Conservation (phyloP, 139 green algal species). For the Nannochloris sp. region DNA sequence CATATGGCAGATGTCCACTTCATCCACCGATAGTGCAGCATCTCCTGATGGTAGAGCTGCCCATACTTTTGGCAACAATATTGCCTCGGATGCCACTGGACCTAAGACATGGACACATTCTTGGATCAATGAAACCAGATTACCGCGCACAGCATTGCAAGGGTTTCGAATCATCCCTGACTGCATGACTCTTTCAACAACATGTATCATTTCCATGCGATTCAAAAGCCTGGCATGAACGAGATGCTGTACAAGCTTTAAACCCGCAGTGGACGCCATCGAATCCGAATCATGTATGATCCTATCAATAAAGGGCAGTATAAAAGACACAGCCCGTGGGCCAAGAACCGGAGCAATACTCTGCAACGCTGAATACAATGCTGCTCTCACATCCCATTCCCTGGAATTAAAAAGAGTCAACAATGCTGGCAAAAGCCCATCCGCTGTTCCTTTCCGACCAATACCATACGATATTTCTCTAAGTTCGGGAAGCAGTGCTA, state of each 20-base stretch:
- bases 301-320: constrained; percentile 86
- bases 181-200: constrained; percentile 14
- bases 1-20: too few relatives aligned
- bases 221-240: constrained; percentile 15
- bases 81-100: background rate
- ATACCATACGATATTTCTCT: constrained; percentile 32
- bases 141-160: constrained; percentile 2
- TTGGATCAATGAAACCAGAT: too few relatives aligned
- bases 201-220: constrained; percentile 36
- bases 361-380: constrained; percentile 14
- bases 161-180: constrained; percentile 2
- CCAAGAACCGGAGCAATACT: constrained; percentile 29
- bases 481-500: constrained; percentile 47
- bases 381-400: constrained; percentile 53
- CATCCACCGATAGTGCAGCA: too few relatives aligned
- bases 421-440: constrained; percentile 82
- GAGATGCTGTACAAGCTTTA: constrained; percentile 53
- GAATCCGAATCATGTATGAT: constrained; percentile 53
- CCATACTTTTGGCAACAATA: background rate
- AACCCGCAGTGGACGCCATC: constrained; percentile 49
- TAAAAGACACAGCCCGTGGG: constrained; percentile 58
- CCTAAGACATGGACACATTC: background rate
- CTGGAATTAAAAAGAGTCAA: constrained; percentile 92
- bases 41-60: too few relatives aligned
- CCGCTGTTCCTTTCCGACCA: constrained; percentile 46